Conservation (phyloP, 73 alveolate genomes). For the Stentor coeruleus region DNA sequence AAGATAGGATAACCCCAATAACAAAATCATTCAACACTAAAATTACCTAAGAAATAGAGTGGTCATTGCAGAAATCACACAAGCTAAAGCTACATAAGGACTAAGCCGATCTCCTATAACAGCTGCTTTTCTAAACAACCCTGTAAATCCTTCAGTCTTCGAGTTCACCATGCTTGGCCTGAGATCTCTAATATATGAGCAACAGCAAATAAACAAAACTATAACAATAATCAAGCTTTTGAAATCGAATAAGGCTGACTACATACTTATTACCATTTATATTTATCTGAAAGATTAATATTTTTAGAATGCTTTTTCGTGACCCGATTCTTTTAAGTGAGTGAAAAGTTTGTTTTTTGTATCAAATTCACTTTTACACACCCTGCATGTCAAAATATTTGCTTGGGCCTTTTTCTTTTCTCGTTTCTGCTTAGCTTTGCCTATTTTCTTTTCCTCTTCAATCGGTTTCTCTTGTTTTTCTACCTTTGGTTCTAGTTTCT, state of each 20-base stretch:
- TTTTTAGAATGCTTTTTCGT: slow-evolving; percentile 43
- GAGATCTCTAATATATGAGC: slow-evolving; percentile 15
- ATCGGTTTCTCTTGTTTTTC: slow-evolving; percentile 19
- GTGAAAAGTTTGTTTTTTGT: slow-evolving; percentile 59
- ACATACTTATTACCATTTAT: slow-evolving; percentile 18
- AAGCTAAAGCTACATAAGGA: not conserved
- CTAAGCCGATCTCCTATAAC: slow-evolving; percentile 24
- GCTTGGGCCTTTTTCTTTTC: slow-evolving; percentile 46
- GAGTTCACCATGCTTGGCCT: slow-evolving; percentile 18
- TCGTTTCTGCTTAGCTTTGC: slow-evolving; percentile 49
- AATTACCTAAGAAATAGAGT: slow-evolving; percentile 11
- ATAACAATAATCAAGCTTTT: slow-evolving; percentile 10
- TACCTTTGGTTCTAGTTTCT: slow-evolving; percentile 20
- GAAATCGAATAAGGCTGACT: slow-evolving; percentile 30
- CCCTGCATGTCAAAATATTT: slow-evolving; percentile 43
- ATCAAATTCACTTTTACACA: slow-evolving; percentile 46
- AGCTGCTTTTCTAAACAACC: slow-evolving; percentile 26
- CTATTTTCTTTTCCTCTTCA: slow-evolving; percentile 35
- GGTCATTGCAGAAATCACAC: not conserved
- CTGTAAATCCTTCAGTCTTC: slow-evolving; percentile 23
- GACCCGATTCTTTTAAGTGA: slow-evolving; percentile 65
- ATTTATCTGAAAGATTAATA: no score
- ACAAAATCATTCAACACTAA: no score
- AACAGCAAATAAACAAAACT: slow-evolving; percentile 8
- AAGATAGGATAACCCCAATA: no score